A percentile compares a stretch with the other conserved stretches of the same genome.
phyloP scores from a whole-genome alignment of 805 yeast genomes.

The Candida takata region DNA sequence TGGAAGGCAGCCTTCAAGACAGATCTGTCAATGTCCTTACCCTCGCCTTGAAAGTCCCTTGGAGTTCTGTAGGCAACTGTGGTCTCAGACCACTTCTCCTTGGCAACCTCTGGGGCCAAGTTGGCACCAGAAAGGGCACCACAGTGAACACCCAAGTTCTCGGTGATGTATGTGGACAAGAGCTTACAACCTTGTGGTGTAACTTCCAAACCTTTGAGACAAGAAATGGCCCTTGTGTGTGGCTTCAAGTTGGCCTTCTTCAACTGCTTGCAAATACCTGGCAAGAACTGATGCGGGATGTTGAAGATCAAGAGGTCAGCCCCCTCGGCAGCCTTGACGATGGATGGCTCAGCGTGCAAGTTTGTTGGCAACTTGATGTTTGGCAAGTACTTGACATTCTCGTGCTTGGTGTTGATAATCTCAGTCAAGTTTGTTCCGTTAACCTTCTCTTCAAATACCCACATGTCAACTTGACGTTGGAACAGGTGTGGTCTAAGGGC shows the following conservation, averaged over 20 bases:
- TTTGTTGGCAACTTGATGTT: constrained; percentile 80
- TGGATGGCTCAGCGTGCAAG: constrained; percentile 79
- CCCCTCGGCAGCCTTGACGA: constrained; percentile 65
- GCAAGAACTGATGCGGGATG: constrained; percentile 94
- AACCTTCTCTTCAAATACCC: constrained; percentile 88
- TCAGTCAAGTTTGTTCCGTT: constrained; percentile 73
- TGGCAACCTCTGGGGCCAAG: constrained; percentile 94
- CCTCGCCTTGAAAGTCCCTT: constrained; percentile 41
- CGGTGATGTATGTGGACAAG: constrained; percentile 71
- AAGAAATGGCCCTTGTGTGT: constrained; percentile 80
- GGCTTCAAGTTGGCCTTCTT: constrained; percentile 62
- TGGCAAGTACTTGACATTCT: constrained; percentile 93
- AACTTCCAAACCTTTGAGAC: constrained; percentile 87
- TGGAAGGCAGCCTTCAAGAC: constrained; percentile 83
- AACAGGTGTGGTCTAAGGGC: constrained; percentile 66
- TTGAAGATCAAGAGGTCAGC: constrained; percentile 89
- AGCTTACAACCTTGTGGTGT: constrained; percentile 78
- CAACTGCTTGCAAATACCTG: constrained; percentile 66
- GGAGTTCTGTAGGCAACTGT: constrained; percentile 88
- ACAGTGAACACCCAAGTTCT: constrained; percentile 78
- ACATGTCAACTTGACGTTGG: constrained; percentile 75
- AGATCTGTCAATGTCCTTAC: constrained; percentile 52
- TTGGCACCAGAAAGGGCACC: constrained; percentile 98
- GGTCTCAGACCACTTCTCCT: constrained; percentile 94
- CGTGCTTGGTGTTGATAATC: constrained; percentile 84